Base-by-base conservation (phyloP, 371 early-diverging fungal genomes). In the Paraphysoderma sedebokerense region DNA sequence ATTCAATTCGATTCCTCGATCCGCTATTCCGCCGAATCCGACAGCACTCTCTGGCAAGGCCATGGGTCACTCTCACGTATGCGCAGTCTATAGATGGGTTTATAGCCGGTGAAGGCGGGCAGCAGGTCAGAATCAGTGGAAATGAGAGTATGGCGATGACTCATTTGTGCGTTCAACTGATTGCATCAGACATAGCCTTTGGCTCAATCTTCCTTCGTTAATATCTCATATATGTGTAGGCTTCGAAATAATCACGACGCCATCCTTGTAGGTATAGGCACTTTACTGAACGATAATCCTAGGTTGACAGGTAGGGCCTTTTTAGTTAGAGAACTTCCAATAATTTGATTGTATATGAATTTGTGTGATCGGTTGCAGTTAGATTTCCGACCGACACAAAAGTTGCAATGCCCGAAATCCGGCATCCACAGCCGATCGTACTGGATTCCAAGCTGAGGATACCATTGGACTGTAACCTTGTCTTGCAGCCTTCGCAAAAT, bases 51-150 rank as follows among this genome's bases (percentile, higher is more conserved):
- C n/a, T n/a, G n/a, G n/a, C n/a, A n/a, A n/a, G n/a, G n/a, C 73
- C 74, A 3, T 59, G 55, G 32, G 66, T 85, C 8, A 85, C 87
- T 2, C 60, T 91, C 44, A 85, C 89, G 3, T 88, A 68, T 62
- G 92, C 92, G 2, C 92, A 90, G 62, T 83, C 89, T 50, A 61
- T 91, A 31, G 92, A 92, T 62, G 88, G 86, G 20, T 82, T 75
- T 53, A 87, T 92, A 17, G 72, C 81, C 1, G 65, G 64, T 5
- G 58, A 44, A 5, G 54, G 59, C 5, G 72, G 74, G 7, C 68
- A 67, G 42, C 84, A 76, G 50, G 51, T 91, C 4, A 44, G 67
- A 19, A 60, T 93, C 23, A 86, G 86, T 49, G 74, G 82, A 15
- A 55, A 65, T 17, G 79, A 81, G 56, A 84, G 87, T 22, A 67